Conservation (phyloP, 2,329 filamentous ascomycete species). For the Pseudonectria buxi region DNA sequence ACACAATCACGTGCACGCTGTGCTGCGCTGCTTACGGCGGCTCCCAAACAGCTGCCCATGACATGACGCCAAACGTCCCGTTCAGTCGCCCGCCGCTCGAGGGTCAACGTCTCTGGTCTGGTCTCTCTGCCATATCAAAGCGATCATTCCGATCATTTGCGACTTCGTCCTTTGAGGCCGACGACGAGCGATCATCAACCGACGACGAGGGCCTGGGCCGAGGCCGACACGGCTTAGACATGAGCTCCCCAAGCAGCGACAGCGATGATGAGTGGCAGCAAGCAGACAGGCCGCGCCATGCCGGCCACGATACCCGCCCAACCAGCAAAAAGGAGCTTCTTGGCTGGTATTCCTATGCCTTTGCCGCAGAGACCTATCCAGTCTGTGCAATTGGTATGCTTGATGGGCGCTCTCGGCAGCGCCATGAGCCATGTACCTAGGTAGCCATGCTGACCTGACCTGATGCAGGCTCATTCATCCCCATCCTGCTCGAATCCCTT, state of each 20-base stretch:
- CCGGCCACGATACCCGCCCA: conserved; percentile 78
- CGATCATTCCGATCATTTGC: conserved; percentile 48
- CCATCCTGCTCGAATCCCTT: conserved; percentile 88
- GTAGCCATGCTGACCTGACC: no score
- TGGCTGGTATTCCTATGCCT: conserved; percentile 95
- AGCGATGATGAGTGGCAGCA: conserved; percentile 31
- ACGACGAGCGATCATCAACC: conserved; percentile 57
- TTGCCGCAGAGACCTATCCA: conserved; percentile 93
- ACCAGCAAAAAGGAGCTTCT: conserved; percentile 82
- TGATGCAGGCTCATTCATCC: conserved; percentile 76
- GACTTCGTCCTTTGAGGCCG: conserved; percentile 59
- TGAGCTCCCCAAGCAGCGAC: conserved; percentile 32
- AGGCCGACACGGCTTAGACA: conserved; percentile 20
- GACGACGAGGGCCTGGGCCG: conserved; percentile 20
- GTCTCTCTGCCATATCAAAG: conserved; percentile 46
- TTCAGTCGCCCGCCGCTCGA: conserved; percentile 35
- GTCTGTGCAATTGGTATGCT: conserved; percentile 68
- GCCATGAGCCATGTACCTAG: no score
- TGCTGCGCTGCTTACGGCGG: conserved; percentile 14
- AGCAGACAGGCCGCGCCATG: conserved; percentile 49
- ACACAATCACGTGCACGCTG: conserved; percentile 22
- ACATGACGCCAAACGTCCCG: conserved; percentile 21
- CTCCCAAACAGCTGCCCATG: conserved; percentile 2
- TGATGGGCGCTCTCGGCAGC: not conserved
- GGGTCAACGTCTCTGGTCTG: conserved; percentile 39